Conservation (phyloP, 331 rosid genomes). For the Stylosanthes scabra region DNA sequence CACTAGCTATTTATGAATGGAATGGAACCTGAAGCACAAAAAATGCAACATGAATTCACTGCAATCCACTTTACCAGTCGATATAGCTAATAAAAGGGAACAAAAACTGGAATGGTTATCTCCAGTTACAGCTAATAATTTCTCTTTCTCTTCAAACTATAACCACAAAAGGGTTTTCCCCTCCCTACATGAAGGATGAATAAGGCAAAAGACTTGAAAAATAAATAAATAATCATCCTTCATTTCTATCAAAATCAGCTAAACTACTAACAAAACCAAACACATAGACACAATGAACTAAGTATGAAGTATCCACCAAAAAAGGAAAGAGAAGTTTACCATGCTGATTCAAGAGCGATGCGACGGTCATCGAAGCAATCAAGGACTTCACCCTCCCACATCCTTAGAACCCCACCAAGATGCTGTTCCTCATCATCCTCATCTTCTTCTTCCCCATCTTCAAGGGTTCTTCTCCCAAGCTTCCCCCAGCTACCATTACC, state of each 20-base stretch:
- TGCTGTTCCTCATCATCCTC: conserved; percentile 42
- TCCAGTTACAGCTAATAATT: background rate
- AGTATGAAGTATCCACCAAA: background rate
- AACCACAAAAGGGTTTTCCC: conserved; percentile 3
- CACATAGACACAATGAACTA: background rate
- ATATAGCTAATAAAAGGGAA: conserved; percentile 1
- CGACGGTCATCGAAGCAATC: conserved; percentile 88
- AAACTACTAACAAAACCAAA: conserved; percentile 2
- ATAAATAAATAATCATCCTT: background rate
- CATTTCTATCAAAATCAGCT: conserved; percentile 21
- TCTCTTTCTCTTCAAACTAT: conserved; percentile 15
- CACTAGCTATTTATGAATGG: too few relatives aligned
- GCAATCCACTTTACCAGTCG: background rate
- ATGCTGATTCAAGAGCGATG: conserved; percentile 78
- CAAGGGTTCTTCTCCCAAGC: conserved; percentile 46
- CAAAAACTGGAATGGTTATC: background rate
- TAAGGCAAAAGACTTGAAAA: background rate
- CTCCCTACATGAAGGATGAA: conserved; percentile 16
- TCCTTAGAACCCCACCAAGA: conserved; percentile 85
- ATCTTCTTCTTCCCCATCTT: conserved; percentile 32
- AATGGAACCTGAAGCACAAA: conserved; percentile 27
- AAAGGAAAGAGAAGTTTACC: conserved; percentile 46
- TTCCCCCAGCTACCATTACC: conserved; percentile 76
- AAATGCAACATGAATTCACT: background rate
- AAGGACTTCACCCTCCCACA: conserved; percentile 98